Evolutionary conservation across 2,329 filamentous ascomycete genomes (phyloP).

Genomic region (Arthroderma sp.): DNA sequence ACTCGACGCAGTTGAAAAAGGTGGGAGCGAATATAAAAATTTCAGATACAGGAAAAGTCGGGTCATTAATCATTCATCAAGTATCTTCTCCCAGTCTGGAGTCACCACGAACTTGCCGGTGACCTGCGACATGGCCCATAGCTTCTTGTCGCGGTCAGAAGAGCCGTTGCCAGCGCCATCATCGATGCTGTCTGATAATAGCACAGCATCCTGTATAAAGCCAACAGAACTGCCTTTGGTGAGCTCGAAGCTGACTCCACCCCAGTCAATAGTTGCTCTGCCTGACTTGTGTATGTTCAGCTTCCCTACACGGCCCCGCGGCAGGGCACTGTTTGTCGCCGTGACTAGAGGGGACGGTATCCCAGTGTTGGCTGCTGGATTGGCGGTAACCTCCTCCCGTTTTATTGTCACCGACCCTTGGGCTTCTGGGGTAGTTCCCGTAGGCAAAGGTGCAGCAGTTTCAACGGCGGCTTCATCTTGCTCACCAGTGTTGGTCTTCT

Average conservation of each 20-base stretch:
- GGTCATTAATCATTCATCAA: conserved; percentile 18
- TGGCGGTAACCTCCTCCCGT: conserved; percentile 9
- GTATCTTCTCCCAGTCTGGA: conserved; percentile 47
- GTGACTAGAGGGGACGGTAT: conserved; percentile 25
- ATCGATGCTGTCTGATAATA: conserved; percentile 23
- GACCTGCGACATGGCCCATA: conserved; percentile 49
- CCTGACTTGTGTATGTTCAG: conserved; percentile 51
- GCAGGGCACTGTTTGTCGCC: conserved; percentile 33
- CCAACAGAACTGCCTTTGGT: conserved; percentile 44
- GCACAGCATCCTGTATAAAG: conserved; percentile 50
- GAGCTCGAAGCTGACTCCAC: conserved; percentile 47
- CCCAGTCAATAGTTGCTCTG: conserved; percentile 51
- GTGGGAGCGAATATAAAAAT: too few species aligned
- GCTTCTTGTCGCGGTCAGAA: conserved; percentile 25
- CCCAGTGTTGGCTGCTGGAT: conserved; percentile 3
- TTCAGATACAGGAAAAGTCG: neutral
- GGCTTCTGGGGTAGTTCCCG: neutral
- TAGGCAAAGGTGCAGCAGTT: neutral
- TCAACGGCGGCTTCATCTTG: conserved; percentile 2
- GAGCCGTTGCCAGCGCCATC: conserved; percentile 16
- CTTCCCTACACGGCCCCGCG: conserved; percentile 48
- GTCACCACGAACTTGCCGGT: conserved; percentile 53
- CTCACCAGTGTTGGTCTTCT: conserved; percentile 16
- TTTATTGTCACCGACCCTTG: conserved; percentile 8
- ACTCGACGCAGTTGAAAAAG: too few species aligned